phyloP scores from a whole-genome alignment of 2,329 filamentous ascomycete species.

The Canariomyces notabilis region DNA sequence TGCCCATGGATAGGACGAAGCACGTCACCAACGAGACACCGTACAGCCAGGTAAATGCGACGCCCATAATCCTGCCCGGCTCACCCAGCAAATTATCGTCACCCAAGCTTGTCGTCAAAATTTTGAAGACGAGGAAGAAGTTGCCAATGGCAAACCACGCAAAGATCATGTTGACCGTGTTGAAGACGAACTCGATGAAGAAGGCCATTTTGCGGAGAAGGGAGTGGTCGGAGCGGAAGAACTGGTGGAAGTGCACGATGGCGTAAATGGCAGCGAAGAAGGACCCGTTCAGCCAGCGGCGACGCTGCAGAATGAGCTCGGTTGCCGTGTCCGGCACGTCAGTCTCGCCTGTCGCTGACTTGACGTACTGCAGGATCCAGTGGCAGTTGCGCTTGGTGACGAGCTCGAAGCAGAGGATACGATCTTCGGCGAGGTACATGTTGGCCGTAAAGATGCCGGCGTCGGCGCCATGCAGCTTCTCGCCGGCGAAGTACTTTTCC shows the following conservation, averaged over 20 bases:
- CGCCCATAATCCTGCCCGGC: constrained; percentile 72
- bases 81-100: constrained; percentile 64
- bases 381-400: constrained; percentile 96
- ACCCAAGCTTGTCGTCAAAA: constrained; percentile 82
- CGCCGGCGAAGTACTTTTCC: constrained; percentile 94
- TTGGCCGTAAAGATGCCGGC: constrained; percentile 98
- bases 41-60: constrained; percentile 95
- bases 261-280: constrained; percentile 98
- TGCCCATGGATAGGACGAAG: constrained; percentile 91
- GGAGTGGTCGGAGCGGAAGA: constrained; percentile 89
- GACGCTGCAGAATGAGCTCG: constrained; percentile 90
- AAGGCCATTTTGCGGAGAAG: constrained; percentile 83
- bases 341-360: constrained; percentile 92
- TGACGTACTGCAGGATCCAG: constrained; percentile 98
- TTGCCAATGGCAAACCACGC: constrained; percentile 98
- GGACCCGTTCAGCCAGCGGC: constrained; percentile 95
- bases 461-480: constrained; percentile 88
- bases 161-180: constrained; percentile 95
- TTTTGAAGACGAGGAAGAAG: constrained; percentile 98
- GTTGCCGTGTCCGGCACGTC: constrained; percentile 93
- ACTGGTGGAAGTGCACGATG: constrained; percentile 90
- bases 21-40: constrained; percentile 87
- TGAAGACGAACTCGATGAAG: constrained; percentile 88
- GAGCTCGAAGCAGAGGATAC: constrained; percentile 97
- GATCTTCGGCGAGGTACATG: constrained; percentile 98